phyloP scores from a whole-genome alignment of 176 grass and related monocot species.

The Metroxylon sagu region DNA sequence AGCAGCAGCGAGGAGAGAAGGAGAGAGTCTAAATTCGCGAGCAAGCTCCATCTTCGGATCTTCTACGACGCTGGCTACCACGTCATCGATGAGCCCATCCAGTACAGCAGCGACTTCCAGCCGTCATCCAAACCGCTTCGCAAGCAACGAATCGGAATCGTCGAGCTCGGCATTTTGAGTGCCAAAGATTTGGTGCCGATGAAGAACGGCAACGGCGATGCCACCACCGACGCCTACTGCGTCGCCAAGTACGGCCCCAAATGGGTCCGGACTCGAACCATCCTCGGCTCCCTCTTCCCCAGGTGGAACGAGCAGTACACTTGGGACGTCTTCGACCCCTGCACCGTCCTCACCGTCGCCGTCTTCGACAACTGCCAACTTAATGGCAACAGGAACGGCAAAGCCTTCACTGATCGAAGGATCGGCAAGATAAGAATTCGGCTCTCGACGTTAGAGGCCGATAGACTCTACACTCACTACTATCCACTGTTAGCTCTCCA shows the following conservation, averaged over 20 bases:
- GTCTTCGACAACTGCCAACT: slow-evolving; percentile 30
- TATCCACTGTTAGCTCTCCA: slow-evolving; percentile 2
- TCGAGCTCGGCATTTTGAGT: slow-evolving; percentile 17
- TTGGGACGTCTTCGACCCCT: slow-evolving; percentile 36
- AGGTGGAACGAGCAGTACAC: slow-evolving; percentile 39
- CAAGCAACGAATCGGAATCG: background rate
- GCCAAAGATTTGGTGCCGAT: background rate
- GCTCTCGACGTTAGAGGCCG: slow-evolving; percentile 24
- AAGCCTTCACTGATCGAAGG: background rate
- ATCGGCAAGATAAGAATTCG: slow-evolving; percentile 30
- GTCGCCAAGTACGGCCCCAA: slow-evolving; percentile 18
- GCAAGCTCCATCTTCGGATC: slow-evolving; percentile 30
- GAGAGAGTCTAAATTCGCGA: background rate
- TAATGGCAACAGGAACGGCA: background rate
- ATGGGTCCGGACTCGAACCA: slow-evolving; percentile 27
- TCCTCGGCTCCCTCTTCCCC: slow-evolving; percentile 3
- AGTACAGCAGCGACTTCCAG: slow-evolving; percentile 29
- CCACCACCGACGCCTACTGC: slow-evolving; percentile 7
- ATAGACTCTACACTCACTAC: slow-evolving; percentile 10
- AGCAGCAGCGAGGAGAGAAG: background rate
- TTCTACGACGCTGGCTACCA: slow-evolving; percentile 34
- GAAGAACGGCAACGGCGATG: background rate
- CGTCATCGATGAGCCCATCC: slow-evolving; percentile 23
- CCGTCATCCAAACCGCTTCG: slow-evolving; percentile 15
- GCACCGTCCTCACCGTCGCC: slow-evolving; percentile 43